Evolutionary conservation across 2,329 filamentous ascomycete genomes (phyloP), one percentile per base, ranked within the genome.

Genomic region (Ceratocystis papillata): DNA sequence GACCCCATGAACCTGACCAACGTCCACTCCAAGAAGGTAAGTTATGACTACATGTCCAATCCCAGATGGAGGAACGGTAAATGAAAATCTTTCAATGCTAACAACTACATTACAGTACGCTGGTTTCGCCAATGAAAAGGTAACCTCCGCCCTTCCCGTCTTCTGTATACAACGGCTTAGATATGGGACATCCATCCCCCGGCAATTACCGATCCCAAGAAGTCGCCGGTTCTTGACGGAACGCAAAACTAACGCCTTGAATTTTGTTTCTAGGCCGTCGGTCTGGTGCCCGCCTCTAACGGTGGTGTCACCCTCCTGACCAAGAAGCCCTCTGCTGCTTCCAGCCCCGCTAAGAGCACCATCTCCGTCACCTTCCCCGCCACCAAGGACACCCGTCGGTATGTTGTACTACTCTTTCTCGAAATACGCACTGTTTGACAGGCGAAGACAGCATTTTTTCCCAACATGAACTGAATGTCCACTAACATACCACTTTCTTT

Each of bases 1-100:
- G 93, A 97, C 77, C 90, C 92, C 74, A 80, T 96, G 72, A 99
- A 97, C 86, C 80, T 97, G 79, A 83, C 80, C 78, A 97, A 96
- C 87, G 82, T 87, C 80, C 88, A 96, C 83, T 87, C 84, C 73
- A 88, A 90, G 81, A 97, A 96, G 87, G 90, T 94, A 79, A 71
- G 76, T 67, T 72, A 8, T 28, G 30, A n/a, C 17, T 30, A 3
- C 17, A 12, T 22, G n/a, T 46, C 22, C 5, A 5, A 33, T 48
- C 46, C 30, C 6, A 45, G 10, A 15, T 41, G 10, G 33, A 10
- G 33, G 8, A 37, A 10, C 33, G 8, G 8, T 3, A 8, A n/a
- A 61, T 44, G 3, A 3, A 28, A 5, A n/a, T 20, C 7, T 22
- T n/a, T 30, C 44, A 67, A 68, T 64, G 71, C 77, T 81, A 74